Evolutionary conservation across 2,329 filamentous ascomycete genomes (phyloP).

Genomic region (Emmonsiellopsis sp.): DNA sequence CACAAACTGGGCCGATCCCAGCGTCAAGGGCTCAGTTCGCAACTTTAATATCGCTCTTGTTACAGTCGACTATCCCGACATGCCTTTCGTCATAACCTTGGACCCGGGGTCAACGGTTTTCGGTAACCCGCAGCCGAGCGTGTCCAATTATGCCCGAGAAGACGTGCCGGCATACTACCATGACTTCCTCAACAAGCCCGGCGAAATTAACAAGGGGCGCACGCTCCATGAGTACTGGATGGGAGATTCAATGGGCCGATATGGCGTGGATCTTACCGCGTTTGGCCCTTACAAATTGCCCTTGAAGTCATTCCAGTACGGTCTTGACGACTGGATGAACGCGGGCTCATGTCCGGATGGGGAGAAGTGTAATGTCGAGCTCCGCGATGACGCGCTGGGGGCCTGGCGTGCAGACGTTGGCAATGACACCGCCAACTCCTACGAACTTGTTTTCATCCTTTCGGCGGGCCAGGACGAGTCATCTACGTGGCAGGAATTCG

Average conservation of each 20-base stretch:
- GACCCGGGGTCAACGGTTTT: constrained; percentile 7
- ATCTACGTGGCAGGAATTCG: constrained; percentile 13
- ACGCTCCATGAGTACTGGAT: constrained; percentile 15
- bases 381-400: constrained; percentile 10
- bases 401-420: constrained; percentile 13
- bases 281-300: constrained; percentile 12
- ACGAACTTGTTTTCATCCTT: constrained; percentile 13
- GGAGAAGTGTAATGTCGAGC: constrained; percentile 8
- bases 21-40: constrained; percentile 10
- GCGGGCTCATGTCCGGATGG: constrained; percentile 7
- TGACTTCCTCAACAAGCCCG: constrained; percentile 13
- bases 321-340: constrained; percentile 9
- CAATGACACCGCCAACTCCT: constrained; percentile 9
- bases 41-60: constrained; percentile 15
- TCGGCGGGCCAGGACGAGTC: constrained; percentile 14
- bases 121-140: constrained; percentile 10
- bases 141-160: constrained; percentile 8
- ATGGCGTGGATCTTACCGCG: constrained; percentile 12
- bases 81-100: constrained; percentile 10
- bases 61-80: constrained; percentile 10
- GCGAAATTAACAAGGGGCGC: constrained; percentile 10
- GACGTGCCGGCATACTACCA: constrained; percentile 10
- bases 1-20: constrained; percentile 12
- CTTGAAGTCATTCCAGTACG: constrained; percentile 10
- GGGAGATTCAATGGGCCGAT: constrained; percentile 12